phyloP scores from a whole-genome alignment of 441 rosid species.

The Macaranga tanarius region DNA sequence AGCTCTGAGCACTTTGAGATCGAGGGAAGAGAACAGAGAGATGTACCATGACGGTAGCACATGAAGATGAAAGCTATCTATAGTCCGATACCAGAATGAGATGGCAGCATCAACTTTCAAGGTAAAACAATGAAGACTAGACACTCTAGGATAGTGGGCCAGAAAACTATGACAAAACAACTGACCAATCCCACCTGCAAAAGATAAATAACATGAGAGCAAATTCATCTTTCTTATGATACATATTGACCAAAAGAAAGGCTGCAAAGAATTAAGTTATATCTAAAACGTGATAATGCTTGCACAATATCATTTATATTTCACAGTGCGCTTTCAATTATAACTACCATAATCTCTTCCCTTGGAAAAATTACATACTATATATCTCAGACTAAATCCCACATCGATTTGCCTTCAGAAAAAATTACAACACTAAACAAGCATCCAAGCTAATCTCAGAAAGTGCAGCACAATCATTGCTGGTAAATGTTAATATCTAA shows the following conservation, averaged over 20 bases:
- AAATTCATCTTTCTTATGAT: neutral
- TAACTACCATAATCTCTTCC: no score
- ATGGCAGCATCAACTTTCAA: constrained; percentile 12
- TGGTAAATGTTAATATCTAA: no score
- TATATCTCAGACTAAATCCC: neutral
- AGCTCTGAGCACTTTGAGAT: neutral
- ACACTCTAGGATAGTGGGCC: constrained; percentile 15
- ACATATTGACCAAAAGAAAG: neutral
- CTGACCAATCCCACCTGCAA: constrained; percentile 27
- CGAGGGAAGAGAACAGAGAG: neutral
- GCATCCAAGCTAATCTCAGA: neutral
- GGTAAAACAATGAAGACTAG: neutral
- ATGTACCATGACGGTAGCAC: neutral
- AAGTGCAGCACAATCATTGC: neutral
- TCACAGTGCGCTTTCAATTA: neutral
- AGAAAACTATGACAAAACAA: constrained; percentile 15
- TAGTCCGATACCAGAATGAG: neutral
- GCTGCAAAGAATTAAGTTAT: neutral
- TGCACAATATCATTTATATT: neutral
- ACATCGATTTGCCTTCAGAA: neutral
- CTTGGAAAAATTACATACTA: no score
- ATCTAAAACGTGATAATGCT: neutral
- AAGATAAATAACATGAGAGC: constrained; percentile 6
- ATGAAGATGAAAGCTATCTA: constrained; percentile 1
- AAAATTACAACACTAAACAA: neutral